These are phyloP conservation scores for Bisporella sp. DNA, from an alignment of 2,329 filamentous ascomycete species.

Conservation along the genomic window DNA sequence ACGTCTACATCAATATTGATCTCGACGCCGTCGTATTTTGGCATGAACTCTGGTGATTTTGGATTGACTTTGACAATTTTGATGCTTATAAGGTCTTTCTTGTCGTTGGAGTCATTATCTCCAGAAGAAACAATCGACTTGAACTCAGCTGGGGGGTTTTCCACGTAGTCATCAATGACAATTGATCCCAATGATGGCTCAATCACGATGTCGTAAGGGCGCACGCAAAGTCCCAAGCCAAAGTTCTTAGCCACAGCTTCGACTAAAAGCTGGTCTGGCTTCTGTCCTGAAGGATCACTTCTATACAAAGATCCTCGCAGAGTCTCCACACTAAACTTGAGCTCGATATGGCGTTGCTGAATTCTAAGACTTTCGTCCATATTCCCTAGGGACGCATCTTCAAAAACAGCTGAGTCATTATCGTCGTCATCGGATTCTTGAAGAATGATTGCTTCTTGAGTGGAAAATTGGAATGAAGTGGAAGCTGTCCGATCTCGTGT, in stretches of 20 bases:
- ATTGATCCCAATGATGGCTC: conserved; percentile 83
- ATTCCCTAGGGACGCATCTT: conserved; percentile 56
- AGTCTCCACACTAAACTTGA: conserved; percentile 93
- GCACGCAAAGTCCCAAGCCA: conserved; percentile 77
- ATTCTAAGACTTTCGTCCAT: conserved; percentile 57
- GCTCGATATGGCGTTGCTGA: conserved; percentile 88
- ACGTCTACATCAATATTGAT: conserved; percentile 87
- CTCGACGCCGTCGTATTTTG: conserved; percentile 85
- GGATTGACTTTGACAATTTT: conserved; percentile 87
- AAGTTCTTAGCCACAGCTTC: conserved; percentile 90
- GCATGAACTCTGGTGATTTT: conserved; percentile 87
- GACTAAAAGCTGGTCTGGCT: conserved; percentile 75
- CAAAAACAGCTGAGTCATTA: conserved; percentile 56
- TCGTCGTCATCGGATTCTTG: conserved; percentile 57
- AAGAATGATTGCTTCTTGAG: conserved; percentile 69
- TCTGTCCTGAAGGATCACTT: conserved; percentile 70
- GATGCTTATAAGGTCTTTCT: conserved; percentile 76
- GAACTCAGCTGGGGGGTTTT: conserved; percentile 81
- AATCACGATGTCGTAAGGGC: conserved; percentile 87
- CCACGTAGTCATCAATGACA: conserved; percentile 90
- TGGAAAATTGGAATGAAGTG: conserved; percentile 67
- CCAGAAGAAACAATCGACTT: conserved; percentile 93
- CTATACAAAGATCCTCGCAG: conserved; percentile 88
- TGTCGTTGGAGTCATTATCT: conserved; percentile 64
- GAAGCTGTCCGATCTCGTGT: conserved; percentile 51